These are phyloP conservation scores for Delonix regia DNA, from an alignment of 306 rosid genomes.

Conservation along the genomic window DNA sequence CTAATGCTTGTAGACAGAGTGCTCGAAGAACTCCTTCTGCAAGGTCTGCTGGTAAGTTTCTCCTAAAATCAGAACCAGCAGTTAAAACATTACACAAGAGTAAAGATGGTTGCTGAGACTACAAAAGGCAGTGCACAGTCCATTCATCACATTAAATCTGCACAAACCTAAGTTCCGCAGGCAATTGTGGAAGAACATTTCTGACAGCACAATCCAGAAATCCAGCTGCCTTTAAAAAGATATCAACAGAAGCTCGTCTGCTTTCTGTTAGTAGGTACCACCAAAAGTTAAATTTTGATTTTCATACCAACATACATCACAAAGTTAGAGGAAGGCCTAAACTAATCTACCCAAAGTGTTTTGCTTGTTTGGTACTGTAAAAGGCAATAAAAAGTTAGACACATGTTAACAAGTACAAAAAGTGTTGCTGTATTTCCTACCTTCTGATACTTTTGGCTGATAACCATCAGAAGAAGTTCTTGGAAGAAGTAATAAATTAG, in stretches of 20 bases:
- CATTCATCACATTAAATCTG: slow-evolving; percentile 23
- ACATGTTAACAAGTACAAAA: slow-evolving; percentile 7
- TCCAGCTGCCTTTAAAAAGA: slow-evolving; percentile 92
- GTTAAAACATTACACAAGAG: slow-evolving; percentile 28
- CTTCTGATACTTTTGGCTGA: slow-evolving; percentile 91
- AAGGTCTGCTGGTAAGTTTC: slow-evolving; percentile 90
- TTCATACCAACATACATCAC: slow-evolving; percentile 1
- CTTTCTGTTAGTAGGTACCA: slow-evolving; percentile 62
- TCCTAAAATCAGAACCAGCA: slow-evolving; percentile 57
- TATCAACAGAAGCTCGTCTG: slow-evolving; percentile 83
- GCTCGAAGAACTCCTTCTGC: slow-evolving; percentile 97
- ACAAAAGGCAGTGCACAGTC: slow-evolving; percentile 10
- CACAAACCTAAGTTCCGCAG: slow-evolving; percentile 79
- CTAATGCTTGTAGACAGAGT: slow-evolving; percentile 88
- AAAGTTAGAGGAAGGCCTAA: slow-evolving; percentile 7
- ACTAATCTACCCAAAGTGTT: slow-evolving; percentile 8
- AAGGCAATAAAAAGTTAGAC: not conserved
- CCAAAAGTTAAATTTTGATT: slow-evolving; percentile 25
- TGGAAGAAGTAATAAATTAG: slow-evolving; percentile 95
- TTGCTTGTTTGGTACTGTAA: slow-evolving; percentile 18
- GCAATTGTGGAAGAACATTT: slow-evolving; percentile 88
- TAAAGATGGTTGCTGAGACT: slow-evolving; percentile 14
- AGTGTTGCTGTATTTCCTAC: slow-evolving; percentile 45
- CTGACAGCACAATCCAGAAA: slow-evolving; percentile 94
- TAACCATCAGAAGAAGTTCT: slow-evolving; percentile 84